phyloP scores from a whole-genome alignment of 495 filamentous ascomycete species.

The Penicillium daleae region DNA sequence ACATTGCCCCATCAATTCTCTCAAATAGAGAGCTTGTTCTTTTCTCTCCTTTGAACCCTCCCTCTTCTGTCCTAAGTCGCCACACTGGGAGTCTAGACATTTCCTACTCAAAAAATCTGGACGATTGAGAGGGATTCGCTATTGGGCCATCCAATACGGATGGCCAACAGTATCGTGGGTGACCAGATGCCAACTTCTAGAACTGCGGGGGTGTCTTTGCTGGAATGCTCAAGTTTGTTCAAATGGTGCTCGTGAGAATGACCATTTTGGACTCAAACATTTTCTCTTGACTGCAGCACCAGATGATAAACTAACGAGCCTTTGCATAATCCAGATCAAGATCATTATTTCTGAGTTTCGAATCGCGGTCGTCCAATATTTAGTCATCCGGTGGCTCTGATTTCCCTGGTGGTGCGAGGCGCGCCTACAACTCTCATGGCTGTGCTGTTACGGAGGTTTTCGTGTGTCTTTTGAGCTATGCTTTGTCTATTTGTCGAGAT shows the following conservation, averaged over 20 bases:
- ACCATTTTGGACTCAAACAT: neutral
- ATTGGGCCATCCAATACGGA: too few relatives aligned
- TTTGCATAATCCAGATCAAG: neutral
- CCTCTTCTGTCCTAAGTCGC: neutral
- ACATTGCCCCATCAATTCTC: neutral
- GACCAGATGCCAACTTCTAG: too few relatives aligned
- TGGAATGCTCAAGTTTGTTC: too few relatives aligned
- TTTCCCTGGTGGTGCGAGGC: neutral
- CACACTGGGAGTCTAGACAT: neutral
- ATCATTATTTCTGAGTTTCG: neutral
- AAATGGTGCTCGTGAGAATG: neutral
- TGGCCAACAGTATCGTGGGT: too few relatives aligned
- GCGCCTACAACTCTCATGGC: neutral
- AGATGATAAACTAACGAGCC: neutral
- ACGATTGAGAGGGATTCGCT: too few relatives aligned
- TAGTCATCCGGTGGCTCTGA: neutral
- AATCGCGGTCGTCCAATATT: neutral
- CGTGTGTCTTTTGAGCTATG: neutral
- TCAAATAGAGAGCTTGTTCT: neutral
- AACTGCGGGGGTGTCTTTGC: too few relatives aligned
- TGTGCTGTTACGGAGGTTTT: neutral
- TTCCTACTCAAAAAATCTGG: neutral
- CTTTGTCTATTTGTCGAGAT: slow-evolving; percentile 74
- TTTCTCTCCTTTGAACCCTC: neutral
- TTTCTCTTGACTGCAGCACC: neutral